Evolutionary conservation across 345 rosid genomes (phyloP).

Genomic region (Cardamine occulta): DNA sequence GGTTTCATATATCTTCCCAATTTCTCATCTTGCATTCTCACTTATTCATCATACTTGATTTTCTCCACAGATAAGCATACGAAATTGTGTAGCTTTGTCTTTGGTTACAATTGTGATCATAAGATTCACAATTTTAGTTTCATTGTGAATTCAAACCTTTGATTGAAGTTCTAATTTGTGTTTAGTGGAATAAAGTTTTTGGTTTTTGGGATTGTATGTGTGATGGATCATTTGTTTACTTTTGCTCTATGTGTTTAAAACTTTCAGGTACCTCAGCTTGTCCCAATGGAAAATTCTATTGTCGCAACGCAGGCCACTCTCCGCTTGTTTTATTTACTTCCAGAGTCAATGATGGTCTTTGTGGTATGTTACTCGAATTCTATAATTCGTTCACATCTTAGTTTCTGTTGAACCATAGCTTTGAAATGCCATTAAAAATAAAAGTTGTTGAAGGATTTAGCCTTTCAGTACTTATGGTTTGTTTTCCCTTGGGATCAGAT

Average conservation of each 20-base stretch:
- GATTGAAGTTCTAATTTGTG: background rate
- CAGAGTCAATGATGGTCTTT: conserved; percentile 93
- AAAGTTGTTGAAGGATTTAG: conserved; percentile 2
- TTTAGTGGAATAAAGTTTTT: conserved; percentile 3
- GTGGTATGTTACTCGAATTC: conserved; percentile 59
- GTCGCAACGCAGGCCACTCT: conserved; percentile 75
- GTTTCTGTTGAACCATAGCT: background rate
- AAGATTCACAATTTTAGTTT: background rate
- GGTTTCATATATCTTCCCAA: conserved; percentile 46
- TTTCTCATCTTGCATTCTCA: background rate
- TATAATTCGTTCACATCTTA: background rate
- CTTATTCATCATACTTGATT: background rate
- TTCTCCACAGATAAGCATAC: background rate
- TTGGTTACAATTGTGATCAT: background rate
- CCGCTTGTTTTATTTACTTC: conserved; percentile 72
- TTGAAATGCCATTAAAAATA: background rate
- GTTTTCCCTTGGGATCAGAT: conserved; percentile 50
- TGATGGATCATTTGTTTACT: conserved; percentile 2
- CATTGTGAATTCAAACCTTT: background rate
- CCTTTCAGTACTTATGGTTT: conserved; percentile 17
- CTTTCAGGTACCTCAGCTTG: conserved; percentile 92
- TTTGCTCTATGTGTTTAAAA: background rate
- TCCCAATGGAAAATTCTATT: conserved; percentile 82
- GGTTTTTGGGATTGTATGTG: background rate
- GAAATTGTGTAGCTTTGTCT: background rate